Evolutionary conservation across 495 filamentous ascomycete genomes (phyloP), one percentile per base, ranked within the genome.

Genomic region (Penicillium silybi): DNA sequence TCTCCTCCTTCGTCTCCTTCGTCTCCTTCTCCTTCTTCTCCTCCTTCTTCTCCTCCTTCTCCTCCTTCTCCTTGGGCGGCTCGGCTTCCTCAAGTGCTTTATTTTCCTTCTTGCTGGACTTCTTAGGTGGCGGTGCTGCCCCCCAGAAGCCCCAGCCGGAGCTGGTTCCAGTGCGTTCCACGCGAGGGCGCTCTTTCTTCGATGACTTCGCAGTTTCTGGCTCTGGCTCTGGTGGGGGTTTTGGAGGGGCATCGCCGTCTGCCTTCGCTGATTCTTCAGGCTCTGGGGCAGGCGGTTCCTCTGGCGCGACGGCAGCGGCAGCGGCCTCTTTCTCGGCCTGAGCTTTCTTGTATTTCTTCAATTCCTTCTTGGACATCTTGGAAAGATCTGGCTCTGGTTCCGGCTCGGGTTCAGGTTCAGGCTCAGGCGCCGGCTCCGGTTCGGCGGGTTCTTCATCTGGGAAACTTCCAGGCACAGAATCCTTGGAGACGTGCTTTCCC

Each of bases 101-200:
- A 11, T 48, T 51, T 27, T 76, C 71, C 54, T 73, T 76, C 59
- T 78, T 75, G 18, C 58, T 60, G 13, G 75, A 60, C 56, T 75
- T 80, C 51, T 74, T 74, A n/a, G 77, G 67, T 10, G 76, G 67
- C 15, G 81, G 66, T 15, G 76, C 67, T 6, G 76, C 68, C 41
- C 73, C 77, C 77, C 78, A 84, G 66, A 83, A 79, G 20, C 79
- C 81, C 83, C 83, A 85, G 18, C 79, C 78, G 6, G 72, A 64
- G 9, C 64, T 61, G 22, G 66, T 73, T 22, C 70, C 54, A 10
- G 71, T 67, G 22, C 78, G 79, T 41, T 82, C 80, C 25, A 80
- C 72, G 35, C 76, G 75, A 13, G 81, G 57, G 16, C 83, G 82
- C 48, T 85, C 83, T 53, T 84, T 85, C 63, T 80, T 84, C 11